Percentiles rank a stretch among this genome's conserved stretches.
Conservation (phyloP, 2,329 filamentous ascomycete species). For the Hypomyces perniciosus region DNA sequence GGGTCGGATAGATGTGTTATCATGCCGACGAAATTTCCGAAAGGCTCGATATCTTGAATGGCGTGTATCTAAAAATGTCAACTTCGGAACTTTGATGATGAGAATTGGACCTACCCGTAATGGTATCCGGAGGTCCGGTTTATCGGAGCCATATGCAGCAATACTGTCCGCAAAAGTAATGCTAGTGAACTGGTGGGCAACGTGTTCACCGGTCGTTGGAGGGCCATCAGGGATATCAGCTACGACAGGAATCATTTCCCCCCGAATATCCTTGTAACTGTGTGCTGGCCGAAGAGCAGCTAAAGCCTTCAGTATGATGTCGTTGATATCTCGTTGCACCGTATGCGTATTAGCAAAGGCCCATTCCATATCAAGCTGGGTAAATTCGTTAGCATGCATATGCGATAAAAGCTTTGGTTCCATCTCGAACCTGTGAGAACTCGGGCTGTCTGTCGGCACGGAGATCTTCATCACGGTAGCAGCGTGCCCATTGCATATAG, state of each 20-base stretch:
- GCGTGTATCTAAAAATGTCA: conserved; percentile 48
- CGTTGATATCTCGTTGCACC: conserved; percentile 31
- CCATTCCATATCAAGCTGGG: conserved; percentile 86
- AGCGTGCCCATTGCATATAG: conserved; percentile 91
- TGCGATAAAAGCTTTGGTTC: not conserved
- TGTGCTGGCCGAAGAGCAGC: conserved; percentile 22
- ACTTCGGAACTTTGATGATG: not conserved
- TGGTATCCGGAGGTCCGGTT: conserved; percentile 78
- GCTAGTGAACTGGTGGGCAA: conserved; percentile 28
- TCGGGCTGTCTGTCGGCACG: conserved; percentile 91
- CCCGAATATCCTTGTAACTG: conserved; percentile 59
- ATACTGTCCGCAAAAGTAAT: conserved; percentile 51
- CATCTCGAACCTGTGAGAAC: conserved; percentile 68
- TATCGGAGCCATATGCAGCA: conserved; percentile 77
- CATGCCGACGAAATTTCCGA: conserved; percentile 65
- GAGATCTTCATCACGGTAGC: conserved; percentile 92
- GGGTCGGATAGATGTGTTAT: conserved; percentile 65
- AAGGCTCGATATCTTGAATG: conserved; percentile 51
- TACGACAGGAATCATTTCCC: conserved; percentile 28
- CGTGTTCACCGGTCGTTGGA: conserved; percentile 14
- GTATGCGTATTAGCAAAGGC: conserved; percentile 60
- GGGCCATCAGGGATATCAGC: conserved; percentile 18
- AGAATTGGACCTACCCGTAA: conserved; percentile 45
- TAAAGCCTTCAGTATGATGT: conserved; percentile 28
- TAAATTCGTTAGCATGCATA: conserved; percentile 2